Percentiles rank a stretch among this genome's conserved stretches.
Conservation (phyloP, 345 rosid species). For the Lepidium africanum region DNA sequence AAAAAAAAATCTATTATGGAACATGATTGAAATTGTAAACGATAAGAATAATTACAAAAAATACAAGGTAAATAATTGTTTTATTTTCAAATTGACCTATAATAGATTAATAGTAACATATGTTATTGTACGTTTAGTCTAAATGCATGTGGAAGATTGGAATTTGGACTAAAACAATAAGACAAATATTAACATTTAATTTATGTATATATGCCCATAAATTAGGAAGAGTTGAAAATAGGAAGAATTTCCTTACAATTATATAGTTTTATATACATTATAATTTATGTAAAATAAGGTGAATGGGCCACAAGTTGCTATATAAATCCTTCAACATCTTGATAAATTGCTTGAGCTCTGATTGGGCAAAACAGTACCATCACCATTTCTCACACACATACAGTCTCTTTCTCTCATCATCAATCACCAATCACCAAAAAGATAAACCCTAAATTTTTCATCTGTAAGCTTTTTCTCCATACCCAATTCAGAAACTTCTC, state of each 20-base stretch:
- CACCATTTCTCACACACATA: conserved; percentile 18
- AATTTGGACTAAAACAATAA: conserved; percentile 7
- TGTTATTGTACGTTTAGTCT: background rate
- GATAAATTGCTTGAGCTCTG: conserved; percentile 28
- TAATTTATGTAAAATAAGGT: conserved; percentile 10
- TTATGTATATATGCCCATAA: background rate
- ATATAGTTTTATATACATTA: background rate
- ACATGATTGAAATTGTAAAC: background rate
- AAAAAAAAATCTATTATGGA: background rate
- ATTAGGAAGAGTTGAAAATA: conserved; percentile 4
- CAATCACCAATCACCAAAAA: conserved; percentile 13
- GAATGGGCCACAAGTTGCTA: conserved; percentile 42
- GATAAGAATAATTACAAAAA: background rate
- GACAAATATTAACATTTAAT: conserved; percentile 6
- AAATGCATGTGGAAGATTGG: conserved; percentile 12
- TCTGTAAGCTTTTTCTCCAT: conserved; percentile 16
- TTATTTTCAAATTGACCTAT: background rate
- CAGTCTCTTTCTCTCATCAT: conserved; percentile 22
- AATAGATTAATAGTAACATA: background rate
- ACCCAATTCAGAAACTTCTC: conserved; percentile 16
- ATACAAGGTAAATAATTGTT: background rate
- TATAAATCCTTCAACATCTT: conserved; percentile 29
- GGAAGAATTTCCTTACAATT: conserved; percentile 6
- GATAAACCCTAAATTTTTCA: conserved; percentile 9
- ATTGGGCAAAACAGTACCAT: conserved; percentile 24